Evolutionary conservation across 371 early-diverging fungal genomes (phyloP), one percentile per base, ranked within the genome.

Genomic region (Mortierella sp.): DNA sequence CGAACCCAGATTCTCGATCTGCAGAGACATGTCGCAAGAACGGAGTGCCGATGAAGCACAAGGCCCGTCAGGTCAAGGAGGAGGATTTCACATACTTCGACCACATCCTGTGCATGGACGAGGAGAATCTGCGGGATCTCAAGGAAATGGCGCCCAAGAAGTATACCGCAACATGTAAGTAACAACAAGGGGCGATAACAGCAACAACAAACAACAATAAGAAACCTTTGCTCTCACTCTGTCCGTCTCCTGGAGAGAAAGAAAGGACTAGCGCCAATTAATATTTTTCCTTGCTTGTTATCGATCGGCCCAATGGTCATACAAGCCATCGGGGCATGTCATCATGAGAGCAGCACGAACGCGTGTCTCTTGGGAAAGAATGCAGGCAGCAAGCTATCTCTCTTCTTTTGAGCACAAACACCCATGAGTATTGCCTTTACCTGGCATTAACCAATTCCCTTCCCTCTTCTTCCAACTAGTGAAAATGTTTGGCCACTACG

Each of bases 91-190:
- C 79, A 3, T 71, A 88, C 0, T 98, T 95, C 76, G 96, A 97
- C 79, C 95, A 95, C 82, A 94, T 98, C 53, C 90, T 98, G 31
- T 97, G 96, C 84, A 96, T 96, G 96, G 96, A 96, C 80, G 88
- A 90, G 54, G 91, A 92, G 74, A 98, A 98, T 82, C 87, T 96
- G 64, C 74, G 85, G 10, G 92, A 97, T 83, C 86, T 96, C 73
- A 87, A 91, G 71, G 64, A 78, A 0, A 86, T 90, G 69, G 84
- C 89, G 77, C 92, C 93, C 14, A 82, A 87, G 71, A 87, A 82
- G 1, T 81, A 88, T 55, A 90, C 88, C 55, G 89, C 92, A 21
- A 83, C 74, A 46, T 89, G 93, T 93, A 90, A 79, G 76, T 13
- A 59, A n/a, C 19, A 16, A 57, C 57, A 26, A 10, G n/a, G 13